A percentile compares a stretch with the other conserved stretches of the same genome.
These are phyloP conservation scores for Aspergillus cejpii DNA, from an alignment of 2,329 filamentous ascomycete genomes.

Conservation along the genomic window DNA sequence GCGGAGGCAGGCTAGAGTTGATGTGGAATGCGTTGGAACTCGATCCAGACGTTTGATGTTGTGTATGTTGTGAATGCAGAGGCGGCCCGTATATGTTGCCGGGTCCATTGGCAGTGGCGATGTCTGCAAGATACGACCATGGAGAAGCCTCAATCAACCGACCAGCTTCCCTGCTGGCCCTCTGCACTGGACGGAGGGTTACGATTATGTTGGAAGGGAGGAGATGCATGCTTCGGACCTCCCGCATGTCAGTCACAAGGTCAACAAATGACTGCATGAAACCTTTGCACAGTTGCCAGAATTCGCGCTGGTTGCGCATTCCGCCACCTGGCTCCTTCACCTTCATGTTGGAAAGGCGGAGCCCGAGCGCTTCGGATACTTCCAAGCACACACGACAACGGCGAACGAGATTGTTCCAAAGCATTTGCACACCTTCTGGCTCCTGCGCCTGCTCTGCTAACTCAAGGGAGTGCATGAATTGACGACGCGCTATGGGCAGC, in stretches of 20 bases:
- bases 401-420: conserved; percentile 64
- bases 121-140: conserved; percentile 52
- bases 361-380: conserved; percentile 65
- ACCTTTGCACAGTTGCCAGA: conserved; percentile 63
- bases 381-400: conserved; percentile 65
- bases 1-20: conserved; percentile 37
- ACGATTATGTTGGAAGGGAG: conserved; percentile 61
- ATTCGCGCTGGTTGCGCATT: conserved; percentile 51
- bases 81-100: conserved; percentile 33
- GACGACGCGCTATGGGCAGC: conserved; percentile 61
- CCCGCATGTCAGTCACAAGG: conserved; percentile 43
- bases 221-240: conserved; percentile 44
- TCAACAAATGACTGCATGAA: conserved; percentile 47
- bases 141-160: conserved; percentile 62
- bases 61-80: conserved; percentile 27
- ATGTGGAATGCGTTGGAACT: conserved; percentile 21
- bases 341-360: conserved; percentile 69
- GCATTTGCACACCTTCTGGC: conserved; percentile 54
- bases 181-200: conserved; percentile 73
- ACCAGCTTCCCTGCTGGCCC: conserved; percentile 71
- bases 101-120: conserved; percentile 29
- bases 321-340: conserved; percentile 75
- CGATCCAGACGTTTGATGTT: conserved; percentile 30
- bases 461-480: conserved; percentile 59
- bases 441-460: conserved; percentile 56